Percentiles rank a stretch among this genome's conserved stretches.
Evolutionary conservation across 257 asterid genomes (phyloP).

Genomic region (Plantago major): DNA sequence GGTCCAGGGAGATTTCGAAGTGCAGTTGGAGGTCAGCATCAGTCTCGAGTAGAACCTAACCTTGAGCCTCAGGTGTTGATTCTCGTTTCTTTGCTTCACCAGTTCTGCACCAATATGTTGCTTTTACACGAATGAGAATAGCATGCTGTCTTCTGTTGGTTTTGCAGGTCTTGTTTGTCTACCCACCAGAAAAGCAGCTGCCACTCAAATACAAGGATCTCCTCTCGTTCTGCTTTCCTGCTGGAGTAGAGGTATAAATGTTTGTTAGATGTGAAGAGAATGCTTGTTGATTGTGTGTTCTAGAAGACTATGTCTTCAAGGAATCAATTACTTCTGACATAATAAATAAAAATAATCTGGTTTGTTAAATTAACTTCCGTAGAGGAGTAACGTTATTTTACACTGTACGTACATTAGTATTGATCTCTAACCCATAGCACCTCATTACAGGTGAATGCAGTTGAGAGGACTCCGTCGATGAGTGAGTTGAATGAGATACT

Average conservation of each 20-base stretch:
- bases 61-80: conserved; percentile 90
- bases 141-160: conserved; percentile 22
- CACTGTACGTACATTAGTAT: conserved; percentile 1
- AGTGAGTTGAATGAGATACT: conserved; percentile 96
- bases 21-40: conserved; percentile 73
- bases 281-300: no score
- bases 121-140: conserved; percentile 4
- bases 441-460: conserved; percentile 74
- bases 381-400: conserved; percentile 13
- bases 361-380: conserved; percentile 7
- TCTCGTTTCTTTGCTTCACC: conserved; percentile 2
- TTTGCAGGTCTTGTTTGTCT: conserved; percentile 88
- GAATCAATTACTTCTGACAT: background rate
- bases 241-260: conserved; percentile 76
- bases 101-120: conserved; percentile 2
- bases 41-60: conserved; percentile 86
- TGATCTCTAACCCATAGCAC: conserved; percentile 19
- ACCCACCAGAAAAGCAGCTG: conserved; percentile 95
- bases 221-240: conserved; percentile 94
- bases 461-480: conserved; percentile 98
- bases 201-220: conserved; percentile 97
- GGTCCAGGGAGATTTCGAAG: conserved; percentile 76
- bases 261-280: no score
- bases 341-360: background rate
- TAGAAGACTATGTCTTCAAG: conserved; percentile 7